A percentile compares a stretch with the other conserved stretches of the same genome.
Evolutionary conservation across 768 basidiomycete species (phyloP).

Genomic region (Exsudoporus frostii): DNA sequence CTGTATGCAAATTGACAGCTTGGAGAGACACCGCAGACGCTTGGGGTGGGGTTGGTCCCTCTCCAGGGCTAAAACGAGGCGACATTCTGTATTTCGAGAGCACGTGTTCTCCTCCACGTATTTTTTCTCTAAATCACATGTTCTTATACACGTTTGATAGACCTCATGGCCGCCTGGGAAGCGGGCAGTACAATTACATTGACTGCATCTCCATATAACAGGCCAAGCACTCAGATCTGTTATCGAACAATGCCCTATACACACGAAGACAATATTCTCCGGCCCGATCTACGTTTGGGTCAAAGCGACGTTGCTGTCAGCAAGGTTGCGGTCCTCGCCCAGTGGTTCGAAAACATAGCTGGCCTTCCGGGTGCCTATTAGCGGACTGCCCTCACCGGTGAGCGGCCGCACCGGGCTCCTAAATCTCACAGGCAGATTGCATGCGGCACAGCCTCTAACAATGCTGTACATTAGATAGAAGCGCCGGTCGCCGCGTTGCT

Average conservation of each 20-base stretch:
- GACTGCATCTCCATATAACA: conserved; percentile 66
- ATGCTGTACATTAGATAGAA: conserved; percentile 28
- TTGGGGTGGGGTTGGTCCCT: conserved; percentile 54
- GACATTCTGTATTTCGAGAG: conserved; percentile 72
- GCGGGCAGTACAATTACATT: conserved; percentile 44
- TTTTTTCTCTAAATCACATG: conserved; percentile 6
- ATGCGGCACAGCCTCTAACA: conserved; percentile 7
- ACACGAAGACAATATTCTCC: conserved; percentile 53
- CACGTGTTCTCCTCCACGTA: conserved; percentile 33
- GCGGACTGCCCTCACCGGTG: conserved; percentile 9
- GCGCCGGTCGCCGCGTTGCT: conserved; percentile 20
- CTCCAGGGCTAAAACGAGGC: conserved; percentile 55
- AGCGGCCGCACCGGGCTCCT: conserved; percentile 9
- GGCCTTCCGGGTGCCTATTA: conserved; percentile 40
- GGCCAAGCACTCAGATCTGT: conserved; percentile 63
- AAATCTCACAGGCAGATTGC: conserved; percentile 13
- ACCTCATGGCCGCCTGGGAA: conserved; percentile 50
- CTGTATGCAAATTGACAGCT: conserved; percentile 67
- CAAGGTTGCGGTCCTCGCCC: conserved; percentile 60
- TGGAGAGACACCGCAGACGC: conserved; percentile 75
- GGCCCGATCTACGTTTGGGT: conserved; percentile 73
- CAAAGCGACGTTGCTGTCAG: conserved; percentile 65
- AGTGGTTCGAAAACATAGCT: conserved; percentile 74
- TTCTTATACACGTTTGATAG: conserved; percentile 35
- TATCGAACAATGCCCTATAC: conserved; percentile 74